Base-by-base conservation (phyloP, 1,284 basidiomycete genomes). In the Athelia sp. region DNA sequence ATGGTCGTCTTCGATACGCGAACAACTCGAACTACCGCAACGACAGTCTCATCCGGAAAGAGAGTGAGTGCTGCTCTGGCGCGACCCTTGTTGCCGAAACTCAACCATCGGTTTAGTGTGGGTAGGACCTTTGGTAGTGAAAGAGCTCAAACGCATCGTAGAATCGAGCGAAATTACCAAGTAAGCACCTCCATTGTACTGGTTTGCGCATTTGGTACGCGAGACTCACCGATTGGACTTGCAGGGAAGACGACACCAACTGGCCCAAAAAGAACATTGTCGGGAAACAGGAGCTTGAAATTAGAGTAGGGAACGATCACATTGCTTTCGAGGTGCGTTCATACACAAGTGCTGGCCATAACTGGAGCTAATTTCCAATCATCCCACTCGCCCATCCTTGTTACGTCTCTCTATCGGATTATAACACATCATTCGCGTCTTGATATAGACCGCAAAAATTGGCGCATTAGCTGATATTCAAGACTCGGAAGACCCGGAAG, bases 21-120 rank as follows among this genome's bases (percentile, higher is more conserved):
- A 98, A 99, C 79, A 99, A 99, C 79, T 98, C 94, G 18, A 99
- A 99, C 71, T 99, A 99, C 73, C 78, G 96, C 44, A 98, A 98
- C 62, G 97, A 99, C 71, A 91, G 87, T 65, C 73, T 99, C 49
- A 98, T 99, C 66, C 81, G 95, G 53, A 98, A 98, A 89, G 97
- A 99, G 71, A 96, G 95, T 97, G 60, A 62, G 93, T 79, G 4
- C 11, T 15, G 38, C 48, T 2, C 34, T 4, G 21, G 3, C 9
- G 17, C 26, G 32, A 23, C 47, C 36, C 34, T 50, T 11, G 45
- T 10, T 26, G 23, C 17, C 18, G 22, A 46, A 31, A 36, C 49
- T 48, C n/a, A 35, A 56, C 26, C 13, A 14, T 31, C 36, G 22
- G 26, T 50, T 38, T 64, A 98, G 95, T 98, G 90, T 98, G 90